phyloP scores from a whole-genome alignment of 108 stramenopile genomes.

The Nitzschia sp. region DNA sequence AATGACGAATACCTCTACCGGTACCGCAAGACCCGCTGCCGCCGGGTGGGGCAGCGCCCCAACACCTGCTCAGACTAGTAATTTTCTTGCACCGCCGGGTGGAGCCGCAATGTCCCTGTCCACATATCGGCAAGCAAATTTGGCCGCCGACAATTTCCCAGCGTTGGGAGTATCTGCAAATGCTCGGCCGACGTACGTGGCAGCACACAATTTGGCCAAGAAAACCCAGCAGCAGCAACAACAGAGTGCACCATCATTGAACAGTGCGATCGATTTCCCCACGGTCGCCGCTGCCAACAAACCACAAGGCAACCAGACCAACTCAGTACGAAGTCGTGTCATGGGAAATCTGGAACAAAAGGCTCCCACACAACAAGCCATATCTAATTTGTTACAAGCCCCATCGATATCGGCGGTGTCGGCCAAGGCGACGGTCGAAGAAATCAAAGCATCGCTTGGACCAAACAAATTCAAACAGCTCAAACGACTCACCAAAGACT shows the following conservation, averaged over 20 bases:
- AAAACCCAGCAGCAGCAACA: slow-evolving; percentile 10
- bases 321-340: slow-evolving; percentile 24
- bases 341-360: slow-evolving; percentile 15
- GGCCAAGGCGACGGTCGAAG: slow-evolving; percentile 58
- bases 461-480: slow-evolving; percentile 74
- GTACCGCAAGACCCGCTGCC: background rate
- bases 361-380: slow-evolving; percentile 39
- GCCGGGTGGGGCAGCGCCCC: background rate
- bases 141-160: slow-evolving; percentile 57
- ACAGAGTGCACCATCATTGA: slow-evolving; percentile 28
- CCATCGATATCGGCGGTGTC: slow-evolving; percentile 24
- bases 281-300: slow-evolving; percentile 36
- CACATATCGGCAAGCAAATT: slow-evolving; percentile 21
- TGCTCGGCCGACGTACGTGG: slow-evolving; percentile 23
- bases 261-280: slow-evolving; percentile 46
- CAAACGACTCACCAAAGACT: slow-evolving; percentile 63
- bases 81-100: slow-evolving; percentile 12
- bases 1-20: slow-evolving; percentile 23
- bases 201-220: slow-evolving; percentile 33
- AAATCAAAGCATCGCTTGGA: slow-evolving; percentile 71
- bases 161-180: slow-evolving; percentile 33
- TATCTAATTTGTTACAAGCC: slow-evolving; percentile 51
- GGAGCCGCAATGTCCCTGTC: background rate
- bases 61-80: background rate
- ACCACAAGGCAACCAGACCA: slow-evolving; percentile 14